Evolutionary conservation across 345 rosid genomes (phyloP).

Genomic region (Gossypioides kirkii): DNA sequence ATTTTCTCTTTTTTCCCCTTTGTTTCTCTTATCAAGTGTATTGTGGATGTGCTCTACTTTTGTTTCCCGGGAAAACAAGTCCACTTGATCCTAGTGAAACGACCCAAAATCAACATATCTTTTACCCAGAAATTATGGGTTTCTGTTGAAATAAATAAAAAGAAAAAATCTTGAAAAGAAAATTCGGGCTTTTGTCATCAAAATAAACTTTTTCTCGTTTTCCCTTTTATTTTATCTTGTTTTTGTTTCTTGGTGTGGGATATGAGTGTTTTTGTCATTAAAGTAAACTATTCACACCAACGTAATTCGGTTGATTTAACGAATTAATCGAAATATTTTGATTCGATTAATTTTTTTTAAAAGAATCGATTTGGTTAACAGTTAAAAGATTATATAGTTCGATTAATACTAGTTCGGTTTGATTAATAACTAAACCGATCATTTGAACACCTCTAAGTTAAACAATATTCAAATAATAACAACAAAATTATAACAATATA

Average conservation of each 20-base stretch:
- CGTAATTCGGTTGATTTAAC: rapidly evolving
- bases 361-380: no score
- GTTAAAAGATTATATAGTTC: no score
- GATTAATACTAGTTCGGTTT: no score
- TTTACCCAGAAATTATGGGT: slow-evolving; percentile 26
- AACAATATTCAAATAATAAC: no score
- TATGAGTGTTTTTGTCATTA: not conserved
- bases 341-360: no score
- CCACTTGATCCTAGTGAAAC: not conserved
- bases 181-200: not conserved
- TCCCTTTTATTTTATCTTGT: not conserved
- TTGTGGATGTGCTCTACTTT: slow-evolving; percentile 6
- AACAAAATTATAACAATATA: no score
- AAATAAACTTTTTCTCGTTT: not conserved
- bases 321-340: no score
- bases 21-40: not conserved
- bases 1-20: not conserved
- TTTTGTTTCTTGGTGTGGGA: not conserved
- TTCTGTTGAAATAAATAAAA: slow-evolving; percentile 21
- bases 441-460: no score
- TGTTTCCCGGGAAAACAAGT: slow-evolving; percentile 11
- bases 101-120: not conserved
- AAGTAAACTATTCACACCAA: no score
- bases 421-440: no score
- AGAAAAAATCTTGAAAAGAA: not conserved